Evolutionary conservation across 2,329 filamentous ascomycete species (phyloP).

Genomic region (Domatiomyces catenatus): DNA sequence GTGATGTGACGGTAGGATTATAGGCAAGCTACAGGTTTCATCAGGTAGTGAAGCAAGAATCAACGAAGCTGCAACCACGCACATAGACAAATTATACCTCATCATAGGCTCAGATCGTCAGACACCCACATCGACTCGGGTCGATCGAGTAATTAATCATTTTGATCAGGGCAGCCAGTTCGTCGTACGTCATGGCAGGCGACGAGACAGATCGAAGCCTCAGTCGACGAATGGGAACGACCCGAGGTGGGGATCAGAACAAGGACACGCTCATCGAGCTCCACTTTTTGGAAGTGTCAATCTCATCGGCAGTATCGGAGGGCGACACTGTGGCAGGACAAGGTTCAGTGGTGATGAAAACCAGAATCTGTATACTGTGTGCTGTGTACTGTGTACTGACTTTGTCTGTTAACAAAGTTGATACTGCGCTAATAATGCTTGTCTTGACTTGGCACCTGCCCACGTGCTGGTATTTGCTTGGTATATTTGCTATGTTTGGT

Average conservation of each 20-base stretch:
- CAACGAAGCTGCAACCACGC: neutral
- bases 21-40: neutral
- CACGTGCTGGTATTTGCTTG: neutral
- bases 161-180: neutral
- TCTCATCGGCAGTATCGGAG: neutral
- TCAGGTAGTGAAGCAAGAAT: neutral
- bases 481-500: neutral
- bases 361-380: neutral
- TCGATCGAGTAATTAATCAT: neutral
- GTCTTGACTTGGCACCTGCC: neutral
- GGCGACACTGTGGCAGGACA: neutral
- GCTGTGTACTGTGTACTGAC: too few relatives aligned
- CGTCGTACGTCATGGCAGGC: neutral
- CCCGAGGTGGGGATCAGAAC: neutral
- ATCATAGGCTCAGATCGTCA: neutral
- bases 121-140: neutral
- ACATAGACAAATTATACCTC: neutral
- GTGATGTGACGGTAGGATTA: neutral
- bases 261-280: neutral
- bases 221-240: too few relatives aligned
- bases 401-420: too few relatives aligned
- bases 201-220: neutral
- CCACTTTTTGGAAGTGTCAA: neutral
- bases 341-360: neutral
- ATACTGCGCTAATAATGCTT: neutral